These are phyloP conservation scores for Naganishia albida DNA, from an alignment of 1,284 basidiomycete genomes.

Conservation along the genomic window DNA sequence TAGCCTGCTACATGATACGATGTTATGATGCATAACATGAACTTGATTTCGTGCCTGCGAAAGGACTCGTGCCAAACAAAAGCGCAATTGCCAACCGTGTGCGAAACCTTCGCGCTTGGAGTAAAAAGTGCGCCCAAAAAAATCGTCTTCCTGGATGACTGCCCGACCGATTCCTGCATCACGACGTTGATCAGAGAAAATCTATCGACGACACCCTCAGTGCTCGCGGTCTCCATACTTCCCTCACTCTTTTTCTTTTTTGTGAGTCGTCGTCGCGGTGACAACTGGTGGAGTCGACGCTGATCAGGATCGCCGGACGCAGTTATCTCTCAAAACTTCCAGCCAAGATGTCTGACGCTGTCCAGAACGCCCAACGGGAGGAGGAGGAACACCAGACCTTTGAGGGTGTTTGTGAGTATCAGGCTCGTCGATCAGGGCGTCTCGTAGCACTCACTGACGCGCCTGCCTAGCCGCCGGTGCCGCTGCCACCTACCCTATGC, in stretches of 20 bases:
- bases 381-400: slow-evolving; percentile 79
- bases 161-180: too few relatives aligned
- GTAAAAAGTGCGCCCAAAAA: too few relatives aligned
- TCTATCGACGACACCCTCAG: too few relatives aligned
- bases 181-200: too few relatives aligned
- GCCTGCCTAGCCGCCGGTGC: slow-evolving; percentile 64
- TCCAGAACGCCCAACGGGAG: slow-evolving; percentile 59
- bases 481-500: slow-evolving; percentile 83
- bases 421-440: neutral
- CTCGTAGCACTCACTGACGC: neutral
- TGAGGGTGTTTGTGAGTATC: slow-evolving; percentile 58
- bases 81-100: too few relatives aligned
- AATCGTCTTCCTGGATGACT: too few relatives aligned
- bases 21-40: too few relatives aligned
- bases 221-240: neutral
- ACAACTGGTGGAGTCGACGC: neutral
- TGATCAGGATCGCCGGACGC: too few relatives aligned
- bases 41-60: too few relatives aligned
- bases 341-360: slow-evolving; percentile 70
- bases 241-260: slow-evolving; percentile 9
- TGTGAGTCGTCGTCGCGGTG: slow-evolving; percentile 1
- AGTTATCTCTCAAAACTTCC: slow-evolving; percentile 7
- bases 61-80: too few relatives aligned
- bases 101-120: too few relatives aligned
- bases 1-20: neutral